Evolutionary conservation across 2,329 filamentous ascomycete species (phyloP).

Genomic region (Pseudogymnoascus sp.): DNA sequence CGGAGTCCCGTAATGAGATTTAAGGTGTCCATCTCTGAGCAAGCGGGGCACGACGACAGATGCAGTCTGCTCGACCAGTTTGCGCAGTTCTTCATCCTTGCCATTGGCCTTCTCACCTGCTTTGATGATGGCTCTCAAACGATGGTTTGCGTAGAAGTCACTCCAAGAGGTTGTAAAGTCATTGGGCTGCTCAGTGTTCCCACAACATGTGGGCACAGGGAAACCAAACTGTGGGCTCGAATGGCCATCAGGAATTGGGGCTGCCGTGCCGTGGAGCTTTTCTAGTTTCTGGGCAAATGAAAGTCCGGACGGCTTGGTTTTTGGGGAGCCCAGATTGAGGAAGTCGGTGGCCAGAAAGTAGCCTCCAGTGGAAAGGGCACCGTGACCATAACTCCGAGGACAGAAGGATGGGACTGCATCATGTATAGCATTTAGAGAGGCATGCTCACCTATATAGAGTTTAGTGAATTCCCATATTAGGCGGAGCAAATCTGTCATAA

Average conservation of each 20-base stretch:
- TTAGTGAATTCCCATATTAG: conserved; percentile 21
- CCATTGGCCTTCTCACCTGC: conserved; percentile 55
- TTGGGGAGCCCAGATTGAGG: conserved; percentile 49
- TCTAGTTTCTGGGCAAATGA: conserved; percentile 70
- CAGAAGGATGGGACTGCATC: conserved; percentile 63
- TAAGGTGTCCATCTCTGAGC: conserved; percentile 58
- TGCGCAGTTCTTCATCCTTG: conserved; percentile 49
- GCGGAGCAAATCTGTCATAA: background rate
- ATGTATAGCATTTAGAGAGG: conserved; percentile 76
- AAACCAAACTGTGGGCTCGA: conserved; percentile 68
- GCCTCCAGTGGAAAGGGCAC: conserved; percentile 39
- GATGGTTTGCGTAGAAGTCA: conserved; percentile 73
- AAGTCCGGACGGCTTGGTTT: conserved; percentile 33
- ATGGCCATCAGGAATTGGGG: conserved; percentile 53
- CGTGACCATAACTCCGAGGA: conserved; percentile 67
- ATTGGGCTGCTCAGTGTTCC: conserved; percentile 76
- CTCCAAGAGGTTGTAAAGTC: conserved; percentile 65
- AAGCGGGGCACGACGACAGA: conserved; percentile 62
- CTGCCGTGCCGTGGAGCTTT: conserved; percentile 66
- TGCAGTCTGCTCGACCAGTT: conserved; percentile 57
- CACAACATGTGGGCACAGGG: conserved; percentile 76
- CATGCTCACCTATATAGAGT: conserved; percentile 60
- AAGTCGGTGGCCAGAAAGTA: conserved; percentile 69
- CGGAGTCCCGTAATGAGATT: conserved; percentile 35
- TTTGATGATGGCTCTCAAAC: conserved; percentile 57